Conservation (phyloP, 2,329 filamentous ascomycete genomes). For the Penicillium janthinellum region DNA sequence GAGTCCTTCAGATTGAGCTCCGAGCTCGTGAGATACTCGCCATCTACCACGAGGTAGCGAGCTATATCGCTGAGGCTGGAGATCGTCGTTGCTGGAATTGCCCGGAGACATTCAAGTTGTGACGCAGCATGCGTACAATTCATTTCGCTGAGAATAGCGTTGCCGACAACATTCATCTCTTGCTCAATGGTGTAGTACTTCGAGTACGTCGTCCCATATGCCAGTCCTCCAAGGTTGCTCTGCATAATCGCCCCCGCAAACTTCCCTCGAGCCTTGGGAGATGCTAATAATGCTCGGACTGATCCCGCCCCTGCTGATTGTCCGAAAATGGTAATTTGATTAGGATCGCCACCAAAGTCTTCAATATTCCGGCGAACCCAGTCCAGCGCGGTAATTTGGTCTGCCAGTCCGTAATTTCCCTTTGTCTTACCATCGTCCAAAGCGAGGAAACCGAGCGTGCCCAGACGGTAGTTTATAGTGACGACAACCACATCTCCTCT, state of each 20-base stretch:
- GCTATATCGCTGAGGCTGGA: constrained; percentile 11
- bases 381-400: constrained; percentile 54
- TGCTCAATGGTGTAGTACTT: constrained; percentile 60
- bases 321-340: constrained; percentile 51
- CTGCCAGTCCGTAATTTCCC: constrained; percentile 57
- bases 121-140: constrained; percentile 54
- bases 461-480: constrained; percentile 62
- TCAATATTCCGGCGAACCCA: constrained; percentile 52
- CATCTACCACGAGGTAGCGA: constrained; percentile 27
- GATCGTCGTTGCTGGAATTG: constrained; percentile 16
- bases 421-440: constrained; percentile 57
- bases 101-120: constrained; percentile 52
- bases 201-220: constrained; percentile 61
- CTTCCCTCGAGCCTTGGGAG: constrained; percentile 20
- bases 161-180: constrained; percentile 52
- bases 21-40: constrained; percentile 18
- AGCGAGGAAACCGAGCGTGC: constrained; percentile 61
- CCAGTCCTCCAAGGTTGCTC: constrained; percentile 57
- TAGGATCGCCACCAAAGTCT: constrained; percentile 52
- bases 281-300: constrained; percentile 53
- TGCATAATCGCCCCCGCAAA: constrained; percentile 28
- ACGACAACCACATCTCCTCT: constrained; percentile 63
- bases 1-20: constrained; percentile 19
- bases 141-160: constrained; percentile 54
- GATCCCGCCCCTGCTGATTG: constrained; percentile 58